phyloP scores from a whole-genome alignment of 306 rosid species.

The Ochetophila trinervis region DNA sequence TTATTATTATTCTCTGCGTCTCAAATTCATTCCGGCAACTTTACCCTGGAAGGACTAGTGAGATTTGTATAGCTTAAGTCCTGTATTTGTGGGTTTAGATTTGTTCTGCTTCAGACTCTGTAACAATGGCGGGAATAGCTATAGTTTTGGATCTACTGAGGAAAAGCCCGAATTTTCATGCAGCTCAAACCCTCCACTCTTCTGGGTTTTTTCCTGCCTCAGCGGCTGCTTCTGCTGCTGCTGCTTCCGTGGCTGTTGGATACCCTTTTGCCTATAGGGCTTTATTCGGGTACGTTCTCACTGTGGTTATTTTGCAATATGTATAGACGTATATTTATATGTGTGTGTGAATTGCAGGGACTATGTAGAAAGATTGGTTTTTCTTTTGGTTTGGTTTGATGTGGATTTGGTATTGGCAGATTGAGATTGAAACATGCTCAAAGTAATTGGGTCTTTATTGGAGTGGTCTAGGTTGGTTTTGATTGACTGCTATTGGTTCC shows the following conservation, averaged over 20 bases:
- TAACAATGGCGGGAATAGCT: slow-evolving; percentile 74
- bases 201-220: slow-evolving; percentile 62
- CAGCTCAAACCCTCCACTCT: slow-evolving; percentile 46
- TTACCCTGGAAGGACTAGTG: too few species aligned
- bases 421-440: neutral
- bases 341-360: neutral
- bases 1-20: too few species aligned
- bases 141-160: slow-evolving; percentile 66
- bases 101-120: slow-evolving; percentile 20
- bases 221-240: slow-evolving; percentile 48
- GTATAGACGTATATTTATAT: neutral
- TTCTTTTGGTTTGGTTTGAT: neutral
- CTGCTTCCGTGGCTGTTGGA: slow-evolving; percentile 55
- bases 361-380: neutral
- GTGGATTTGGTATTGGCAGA: neutral
- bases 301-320: neutral
- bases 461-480: too few species aligned
- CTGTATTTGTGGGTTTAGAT: slow-evolving; percentile 9
- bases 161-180: slow-evolving; percentile 41
- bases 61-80: too few species aligned
- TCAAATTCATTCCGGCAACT: too few species aligned
- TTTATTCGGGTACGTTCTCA: slow-evolving; percentile 52
- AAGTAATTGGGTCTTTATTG: neutral
- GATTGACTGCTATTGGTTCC: too few species aligned
- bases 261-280: slow-evolving; percentile 52